Conservation (phyloP, 2,329 filamentous ascomycete species). For the Calonectria multiphialidica region DNA sequence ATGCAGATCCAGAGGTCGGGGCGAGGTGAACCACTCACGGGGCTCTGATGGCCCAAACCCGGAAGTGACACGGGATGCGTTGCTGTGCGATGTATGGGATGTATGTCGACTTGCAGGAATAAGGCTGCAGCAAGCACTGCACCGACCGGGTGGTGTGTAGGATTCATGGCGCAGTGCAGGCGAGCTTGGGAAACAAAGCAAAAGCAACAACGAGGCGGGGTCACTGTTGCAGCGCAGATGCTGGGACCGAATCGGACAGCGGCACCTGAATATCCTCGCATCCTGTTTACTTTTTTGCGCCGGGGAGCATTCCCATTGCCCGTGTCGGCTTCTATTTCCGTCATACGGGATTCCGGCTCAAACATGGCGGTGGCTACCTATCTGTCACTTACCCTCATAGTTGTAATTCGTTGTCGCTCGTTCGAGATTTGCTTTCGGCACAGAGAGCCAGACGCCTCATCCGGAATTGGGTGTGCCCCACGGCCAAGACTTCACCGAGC, state of each 20-base stretch:
- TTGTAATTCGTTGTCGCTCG: neutral
- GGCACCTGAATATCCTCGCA: neutral
- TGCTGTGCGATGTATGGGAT: slow-evolving; percentile 5
- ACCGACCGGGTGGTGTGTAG: slow-evolving; percentile 11
- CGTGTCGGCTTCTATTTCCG: slow-evolving; percentile 33
- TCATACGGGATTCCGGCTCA: slow-evolving; percentile 12
- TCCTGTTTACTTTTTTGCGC: slow-evolving; percentile 18
- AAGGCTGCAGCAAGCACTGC: slow-evolving; percentile 28
- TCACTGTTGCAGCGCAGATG: slow-evolving; percentile 28
- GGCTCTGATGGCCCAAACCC: slow-evolving; percentile 10
- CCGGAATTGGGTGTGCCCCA: slow-evolving; percentile 15
- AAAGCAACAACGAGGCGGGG: slow-evolving; percentile 29
- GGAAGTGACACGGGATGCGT: slow-evolving; percentile 12
- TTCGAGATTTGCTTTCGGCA: slow-evolving; percentile 21
- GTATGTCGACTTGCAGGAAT: slow-evolving; percentile 18
- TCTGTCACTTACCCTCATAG: neutral
- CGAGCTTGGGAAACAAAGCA: slow-evolving; percentile 16
- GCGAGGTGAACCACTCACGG: slow-evolving; percentile 33
- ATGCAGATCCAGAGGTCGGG: slow-evolving; percentile 35
- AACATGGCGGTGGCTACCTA: slow-evolving; percentile 13
- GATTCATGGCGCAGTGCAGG: slow-evolving; percentile 28
- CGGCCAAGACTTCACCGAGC: slow-evolving; percentile 9
- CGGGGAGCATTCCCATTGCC: slow-evolving; percentile 11
- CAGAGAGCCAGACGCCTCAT: slow-evolving; percentile 32
- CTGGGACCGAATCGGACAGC: slow-evolving; percentile 11